These are phyloP conservation scores for Excoecaria agallocha DNA, from an alignment of 345 rosid species.

Conservation along the genomic window DNA sequence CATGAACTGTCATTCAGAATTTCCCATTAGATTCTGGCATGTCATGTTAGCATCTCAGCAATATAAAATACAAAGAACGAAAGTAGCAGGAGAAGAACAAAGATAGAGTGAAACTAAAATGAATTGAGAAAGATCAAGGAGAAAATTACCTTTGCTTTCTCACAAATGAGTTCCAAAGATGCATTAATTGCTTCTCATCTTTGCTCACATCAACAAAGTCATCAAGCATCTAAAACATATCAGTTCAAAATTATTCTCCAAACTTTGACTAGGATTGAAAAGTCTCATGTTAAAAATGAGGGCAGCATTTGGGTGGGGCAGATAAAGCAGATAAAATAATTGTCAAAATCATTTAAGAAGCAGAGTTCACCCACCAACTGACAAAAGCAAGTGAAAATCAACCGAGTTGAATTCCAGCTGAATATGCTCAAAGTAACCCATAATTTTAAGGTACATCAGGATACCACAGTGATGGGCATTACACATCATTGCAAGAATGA, in stretches of 20 bases:
- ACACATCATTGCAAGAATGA: too few relatives aligned
- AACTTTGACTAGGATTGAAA: neutral
- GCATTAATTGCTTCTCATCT: slow-evolving; percentile 96
- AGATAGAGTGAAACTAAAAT: too few relatives aligned
- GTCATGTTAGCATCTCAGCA: neutral
- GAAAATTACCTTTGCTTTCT: slow-evolving; percentile 72
- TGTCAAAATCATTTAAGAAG: neutral
- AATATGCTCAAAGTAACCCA: too few relatives aligned
- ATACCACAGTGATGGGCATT: too few relatives aligned
- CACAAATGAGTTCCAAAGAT: slow-evolving; percentile 96
- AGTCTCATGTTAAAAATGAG: neutral
- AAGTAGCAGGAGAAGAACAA: neutral
- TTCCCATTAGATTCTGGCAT: neutral
- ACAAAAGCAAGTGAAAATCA: neutral
- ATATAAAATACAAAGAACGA: neutral
- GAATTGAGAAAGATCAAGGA: neutral
- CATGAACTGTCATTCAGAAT: neutral
- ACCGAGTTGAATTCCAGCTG: too few relatives aligned
- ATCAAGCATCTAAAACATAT: slow-evolving; percentile 79
- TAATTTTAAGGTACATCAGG: too few relatives aligned
- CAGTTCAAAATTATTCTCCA: neutral
- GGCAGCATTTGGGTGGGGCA: neutral
- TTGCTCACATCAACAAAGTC: slow-evolving; percentile 96
- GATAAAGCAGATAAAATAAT: neutral
- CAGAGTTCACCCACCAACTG: neutral